Percentiles rank a stretch among this genome's conserved stretches.
phyloP scores from a whole-genome alignment of 495 filamentous ascomycete species.

The Xylaria castorea region DNA sequence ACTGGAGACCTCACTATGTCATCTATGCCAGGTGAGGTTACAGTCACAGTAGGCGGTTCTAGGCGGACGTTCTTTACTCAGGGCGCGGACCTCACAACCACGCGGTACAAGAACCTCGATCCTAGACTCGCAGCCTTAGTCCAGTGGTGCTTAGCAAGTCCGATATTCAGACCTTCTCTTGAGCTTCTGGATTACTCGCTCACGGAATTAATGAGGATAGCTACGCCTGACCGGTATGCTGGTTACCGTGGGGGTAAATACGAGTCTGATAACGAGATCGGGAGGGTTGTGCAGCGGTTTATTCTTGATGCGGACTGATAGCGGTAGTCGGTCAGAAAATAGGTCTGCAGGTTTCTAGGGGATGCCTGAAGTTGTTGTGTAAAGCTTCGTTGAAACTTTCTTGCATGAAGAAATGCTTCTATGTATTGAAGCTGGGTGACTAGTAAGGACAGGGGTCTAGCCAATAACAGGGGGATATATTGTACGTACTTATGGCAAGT shows the following conservation, averaged over 20 bases:
- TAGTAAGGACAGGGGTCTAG: too few species aligned
- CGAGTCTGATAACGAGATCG: neutral
- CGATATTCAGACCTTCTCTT: neutral
- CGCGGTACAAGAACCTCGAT: neutral
- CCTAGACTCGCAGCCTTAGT: neutral
- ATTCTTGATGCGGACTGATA: neutral
- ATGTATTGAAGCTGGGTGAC: too few species aligned
- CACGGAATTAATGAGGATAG: neutral
- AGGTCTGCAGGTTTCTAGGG: neutral
- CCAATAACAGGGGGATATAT: too few species aligned
- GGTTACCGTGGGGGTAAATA: neutral
- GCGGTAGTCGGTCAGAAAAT: neutral
- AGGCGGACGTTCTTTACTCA: neutral
- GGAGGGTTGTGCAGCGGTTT: neutral
- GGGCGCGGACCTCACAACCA: neutral
- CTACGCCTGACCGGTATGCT: slow-evolving; percentile 6
- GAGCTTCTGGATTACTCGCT: neutral
- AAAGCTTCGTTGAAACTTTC: neutral
- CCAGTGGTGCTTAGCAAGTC: neutral
- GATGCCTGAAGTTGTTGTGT: neutral
- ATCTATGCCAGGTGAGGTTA: neutral
- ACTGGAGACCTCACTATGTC: neutral
- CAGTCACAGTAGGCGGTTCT: neutral
- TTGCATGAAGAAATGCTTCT: neutral
- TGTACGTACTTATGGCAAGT: too few species aligned